These are phyloP conservation scores for Naganishia vaughanmartiniae DNA, from an alignment of 768 basidiomycete species.

Conservation along the genomic window DNA sequence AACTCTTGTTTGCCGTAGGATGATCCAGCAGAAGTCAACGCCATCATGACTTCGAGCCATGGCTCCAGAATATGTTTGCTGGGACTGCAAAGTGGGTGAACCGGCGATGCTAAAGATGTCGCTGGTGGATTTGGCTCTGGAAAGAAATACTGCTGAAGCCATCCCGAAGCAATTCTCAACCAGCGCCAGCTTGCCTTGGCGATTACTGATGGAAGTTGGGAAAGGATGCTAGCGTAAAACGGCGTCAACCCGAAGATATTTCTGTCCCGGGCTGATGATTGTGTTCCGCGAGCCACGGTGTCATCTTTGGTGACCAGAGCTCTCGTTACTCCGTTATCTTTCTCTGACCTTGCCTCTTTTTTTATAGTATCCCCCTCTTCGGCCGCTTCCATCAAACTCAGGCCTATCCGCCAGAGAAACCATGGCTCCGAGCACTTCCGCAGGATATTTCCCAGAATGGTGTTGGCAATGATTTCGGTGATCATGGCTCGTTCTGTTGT, in stretches of 20 bases:
- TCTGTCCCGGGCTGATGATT: too few relatives aligned
- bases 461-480: conserved; percentile 76
- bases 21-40: neutral
- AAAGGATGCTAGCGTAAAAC: neutral
- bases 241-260: too few relatives aligned
- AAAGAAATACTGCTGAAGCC: neutral
- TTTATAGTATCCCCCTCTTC: neutral
- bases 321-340: neutral
- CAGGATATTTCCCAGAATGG: conserved; percentile 60
- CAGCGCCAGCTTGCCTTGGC: neutral
- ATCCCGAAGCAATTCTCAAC: neutral
- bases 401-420: conserved; percentile 73
- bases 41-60: neutral
- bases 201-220: neutral
- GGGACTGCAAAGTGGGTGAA: neutral
- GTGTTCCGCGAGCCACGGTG: neutral
- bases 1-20: conserved; percentile 3
- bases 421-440: conserved; percentile 78
- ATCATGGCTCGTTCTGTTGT: conserved; percentile 76
- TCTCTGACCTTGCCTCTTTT: neutral
- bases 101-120: neutral
- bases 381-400: conserved; percentile 63
- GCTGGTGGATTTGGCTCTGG: neutral
- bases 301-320: neutral
- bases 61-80: neutral